Evolutionary conservation across 371 early-diverging fungal genomes (phyloP), one percentile per base, ranked within the genome.

Genomic region (Mucor mucedo): DNA sequence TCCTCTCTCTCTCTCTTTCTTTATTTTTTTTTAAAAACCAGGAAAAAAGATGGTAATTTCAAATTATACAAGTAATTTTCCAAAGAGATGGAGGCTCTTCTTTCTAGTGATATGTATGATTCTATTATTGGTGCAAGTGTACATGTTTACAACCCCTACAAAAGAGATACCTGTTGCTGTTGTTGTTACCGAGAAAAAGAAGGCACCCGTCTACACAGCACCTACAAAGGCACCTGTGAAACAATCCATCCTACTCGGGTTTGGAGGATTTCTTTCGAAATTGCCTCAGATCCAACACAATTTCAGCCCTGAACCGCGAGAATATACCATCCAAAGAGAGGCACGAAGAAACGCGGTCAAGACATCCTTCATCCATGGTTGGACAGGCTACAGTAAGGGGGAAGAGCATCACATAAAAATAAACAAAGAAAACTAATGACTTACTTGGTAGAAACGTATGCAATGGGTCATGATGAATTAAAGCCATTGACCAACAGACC

Each of bases 381-480:
- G 91, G 91, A 71, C 75, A 5, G 92, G 92, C 2, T 95, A 95
- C 70, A 81, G 73, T 73, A 70, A 67, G 45, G 21, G 21, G 1
- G 0, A 0, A 21, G 21, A 21, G 21, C 21, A 21, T 21, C 1
- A 21, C 21, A 21, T 21, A n/a, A n/a, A n/a, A n/a, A 21, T 21
- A 21, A 21, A 21, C 21, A 21, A 21, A n/a, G n/a, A n/a, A 21
- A 21, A 21, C 21, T 21, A 21, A 21, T 21, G 21, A 16, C 3
- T 9, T 9, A 30, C 21, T 44, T 32, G 42, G 32, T 13, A 71
- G 76, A 68, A 49, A 68, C 72, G 14, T 79, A 86, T 48, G 87
- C 87, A 2, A 72, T 82, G 66, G 84, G 84, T 1, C 80, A 80
- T 41, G 88, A 87, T 53, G 89, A 88, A 65, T 60, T 88, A n/a